Evolutionary conservation across 805 yeast species (phyloP).

Genomic region (Hanseniaspora valbyensis): DNA sequence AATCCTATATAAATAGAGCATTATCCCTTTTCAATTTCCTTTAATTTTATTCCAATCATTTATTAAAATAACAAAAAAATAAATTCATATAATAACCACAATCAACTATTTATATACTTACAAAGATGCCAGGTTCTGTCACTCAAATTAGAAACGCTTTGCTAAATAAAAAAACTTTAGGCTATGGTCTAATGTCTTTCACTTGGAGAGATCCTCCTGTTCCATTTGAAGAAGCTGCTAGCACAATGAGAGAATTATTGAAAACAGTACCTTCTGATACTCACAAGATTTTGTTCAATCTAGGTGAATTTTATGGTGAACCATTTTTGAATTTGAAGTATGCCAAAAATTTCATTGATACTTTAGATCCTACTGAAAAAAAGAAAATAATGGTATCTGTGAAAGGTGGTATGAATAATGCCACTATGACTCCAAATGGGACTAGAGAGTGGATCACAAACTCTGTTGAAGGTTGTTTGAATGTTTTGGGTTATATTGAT

Average conservation of each 20-base stretch:
- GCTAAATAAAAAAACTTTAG: slow-evolving; percentile 27
- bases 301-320: slow-evolving; percentile 70
- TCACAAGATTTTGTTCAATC: slow-evolving; percentile 47
- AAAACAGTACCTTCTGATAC: slow-evolving; percentile 38
- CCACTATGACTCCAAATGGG: slow-evolving; percentile 38
- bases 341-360: slow-evolving; percentile 46
- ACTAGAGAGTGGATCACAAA: slow-evolving; percentile 36
- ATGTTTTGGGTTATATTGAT: slow-evolving; percentile 39
- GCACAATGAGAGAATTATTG: slow-evolving; percentile 36
- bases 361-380: slow-evolving; percentile 42
- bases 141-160: background rate
- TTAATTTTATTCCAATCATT: no score
- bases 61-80: background rate
- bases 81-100: no score
- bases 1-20: no score
- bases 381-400: slow-evolving; percentile 49
- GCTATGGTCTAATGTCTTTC: slow-evolving; percentile 74
- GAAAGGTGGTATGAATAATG: slow-evolving; percentile 49
- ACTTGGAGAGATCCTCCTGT: slow-evolving; percentile 57
- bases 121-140: slow-evolving; percentile 1
- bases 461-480: slow-evolving; percentile 38
- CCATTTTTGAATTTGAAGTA: slow-evolving; percentile 43
- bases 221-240: slow-evolving; percentile 38
- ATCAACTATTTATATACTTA: no score
- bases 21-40: no score